phyloP scores from a whole-genome alignment of 2,329 filamentous ascomycete species.

The Cladorrhinum sp. region DNA sequence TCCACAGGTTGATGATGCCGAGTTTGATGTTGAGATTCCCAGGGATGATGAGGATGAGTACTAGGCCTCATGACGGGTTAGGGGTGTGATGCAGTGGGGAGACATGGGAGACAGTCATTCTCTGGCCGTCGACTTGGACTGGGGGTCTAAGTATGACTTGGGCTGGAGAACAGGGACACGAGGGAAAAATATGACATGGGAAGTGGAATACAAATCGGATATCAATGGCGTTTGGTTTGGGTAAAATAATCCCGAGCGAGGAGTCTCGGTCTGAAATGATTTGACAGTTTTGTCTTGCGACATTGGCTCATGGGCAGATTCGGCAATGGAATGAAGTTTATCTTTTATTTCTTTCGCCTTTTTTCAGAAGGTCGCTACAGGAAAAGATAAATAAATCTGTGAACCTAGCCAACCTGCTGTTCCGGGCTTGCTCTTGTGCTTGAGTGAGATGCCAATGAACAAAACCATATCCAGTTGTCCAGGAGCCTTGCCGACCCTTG shows the following conservation, averaged over 20 bases:
- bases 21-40: conserved; percentile 36
- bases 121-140: no score
- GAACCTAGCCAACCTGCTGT: no score
- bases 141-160: not conserved
- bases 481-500: no score
- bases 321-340: no score
- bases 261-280: not conserved
- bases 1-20: conserved; percentile 38
- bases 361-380: no score
- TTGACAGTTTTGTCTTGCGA: not conserved
- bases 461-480: no score
- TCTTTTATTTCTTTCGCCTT: no score
- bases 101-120: no score
- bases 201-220: not conserved
- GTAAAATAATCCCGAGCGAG: not conserved
- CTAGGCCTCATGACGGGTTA: not conserved
- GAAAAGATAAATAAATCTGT: no score
- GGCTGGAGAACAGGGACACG: not conserved
- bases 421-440: no score
- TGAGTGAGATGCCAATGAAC: no score
- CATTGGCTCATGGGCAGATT: no score
- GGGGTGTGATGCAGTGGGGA: not conserved
- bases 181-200: not conserved
- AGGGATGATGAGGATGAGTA: conserved; percentile 33
- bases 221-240: conserved; percentile 6